phyloP scores from a whole-genome alignment of 352 stramenopile species.

The Phytophthora europaea region DNA sequence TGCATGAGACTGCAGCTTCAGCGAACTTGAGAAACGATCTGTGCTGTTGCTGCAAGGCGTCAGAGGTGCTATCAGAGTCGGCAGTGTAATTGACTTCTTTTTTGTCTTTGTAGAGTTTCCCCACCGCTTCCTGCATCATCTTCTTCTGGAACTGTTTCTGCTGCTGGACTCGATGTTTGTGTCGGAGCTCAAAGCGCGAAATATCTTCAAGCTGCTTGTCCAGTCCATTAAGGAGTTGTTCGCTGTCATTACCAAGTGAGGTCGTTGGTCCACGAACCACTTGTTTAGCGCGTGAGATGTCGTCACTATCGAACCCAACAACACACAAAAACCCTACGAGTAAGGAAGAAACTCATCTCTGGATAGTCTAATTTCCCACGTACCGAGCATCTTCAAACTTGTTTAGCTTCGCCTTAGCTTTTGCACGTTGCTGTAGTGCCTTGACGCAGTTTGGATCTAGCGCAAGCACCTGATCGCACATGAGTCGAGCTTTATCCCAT shows the following conservation, averaged over 20 bases:
- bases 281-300: constrained; percentile 48
- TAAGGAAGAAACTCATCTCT: neutral
- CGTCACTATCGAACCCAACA: constrained; percentile 30
- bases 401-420: constrained; percentile 57
- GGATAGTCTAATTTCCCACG: neutral
- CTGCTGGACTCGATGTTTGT: constrained; percentile 48
- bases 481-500: constrained; percentile 73
- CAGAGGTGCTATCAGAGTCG: neutral
- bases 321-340: neutral
- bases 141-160: constrained; percentile 73
- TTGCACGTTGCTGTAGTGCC: constrained; percentile 70
- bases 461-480: constrained; percentile 65
- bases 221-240: constrained; percentile 41
- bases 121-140: constrained; percentile 83
- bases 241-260: neutral
- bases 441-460: constrained; percentile 62
- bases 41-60: constrained; percentile 17
- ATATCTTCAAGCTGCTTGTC: constrained; percentile 63
- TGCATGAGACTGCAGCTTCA: constrained; percentile 17
- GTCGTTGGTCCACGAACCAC: constrained; percentile 25
- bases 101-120: constrained; percentile 81
- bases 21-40: constrained; percentile 15
- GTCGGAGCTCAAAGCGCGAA: constrained; percentile 51
- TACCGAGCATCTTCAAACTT: constrained; percentile 75
- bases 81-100: constrained; percentile 27